phyloP scores from a whole-genome alignment of 306 rosid genomes.

The Quercus alba region DNA sequence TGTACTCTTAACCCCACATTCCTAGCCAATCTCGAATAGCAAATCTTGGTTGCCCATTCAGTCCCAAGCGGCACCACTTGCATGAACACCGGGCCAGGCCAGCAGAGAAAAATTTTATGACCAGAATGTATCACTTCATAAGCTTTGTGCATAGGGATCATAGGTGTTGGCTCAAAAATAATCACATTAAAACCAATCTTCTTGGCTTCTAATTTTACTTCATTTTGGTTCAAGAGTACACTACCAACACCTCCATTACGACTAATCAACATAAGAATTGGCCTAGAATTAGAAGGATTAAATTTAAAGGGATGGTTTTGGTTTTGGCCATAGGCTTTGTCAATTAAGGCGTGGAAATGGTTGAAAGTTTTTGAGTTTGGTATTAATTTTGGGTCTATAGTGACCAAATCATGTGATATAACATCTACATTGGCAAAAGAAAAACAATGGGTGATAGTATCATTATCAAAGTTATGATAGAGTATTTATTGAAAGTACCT shows the following conservation, averaged over 20 bases:
- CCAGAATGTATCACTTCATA: slow-evolving; percentile 20
- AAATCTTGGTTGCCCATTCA: slow-evolving; percentile 7
- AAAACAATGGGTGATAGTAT: slow-evolving; percentile 38
- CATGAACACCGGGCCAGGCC: too few relatives aligned
- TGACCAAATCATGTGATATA: slow-evolving; percentile 34
- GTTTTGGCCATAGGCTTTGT: slow-evolving; percentile 18
- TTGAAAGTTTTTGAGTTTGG: slow-evolving; percentile 17
- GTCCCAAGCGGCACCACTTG: too few relatives aligned
- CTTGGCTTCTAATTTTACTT: slow-evolving; percentile 6
- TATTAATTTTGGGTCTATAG: slow-evolving; percentile 19
- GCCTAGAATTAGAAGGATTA: neutral
- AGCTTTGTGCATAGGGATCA: neutral
- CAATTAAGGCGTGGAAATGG: slow-evolving; percentile 31
- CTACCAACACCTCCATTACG: slow-evolving; percentile 6
- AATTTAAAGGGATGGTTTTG: neutral
- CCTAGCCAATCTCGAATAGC: slow-evolving; percentile 15
- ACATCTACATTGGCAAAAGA: slow-evolving; percentile 39
- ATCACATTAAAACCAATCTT: neutral
- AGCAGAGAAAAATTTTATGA: too few relatives aligned
- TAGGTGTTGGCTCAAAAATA: neutral
- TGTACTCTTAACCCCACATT: slow-evolving; percentile 23
- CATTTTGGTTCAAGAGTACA: slow-evolving; percentile 16
- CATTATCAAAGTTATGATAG: slow-evolving; percentile 36
- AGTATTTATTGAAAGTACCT: slow-evolving; percentile 22
- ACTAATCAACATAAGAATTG: neutral